Base-by-base conservation (phyloP, 768 basidiomycete genomes). In the Lactarius sanguifluus region DNA sequence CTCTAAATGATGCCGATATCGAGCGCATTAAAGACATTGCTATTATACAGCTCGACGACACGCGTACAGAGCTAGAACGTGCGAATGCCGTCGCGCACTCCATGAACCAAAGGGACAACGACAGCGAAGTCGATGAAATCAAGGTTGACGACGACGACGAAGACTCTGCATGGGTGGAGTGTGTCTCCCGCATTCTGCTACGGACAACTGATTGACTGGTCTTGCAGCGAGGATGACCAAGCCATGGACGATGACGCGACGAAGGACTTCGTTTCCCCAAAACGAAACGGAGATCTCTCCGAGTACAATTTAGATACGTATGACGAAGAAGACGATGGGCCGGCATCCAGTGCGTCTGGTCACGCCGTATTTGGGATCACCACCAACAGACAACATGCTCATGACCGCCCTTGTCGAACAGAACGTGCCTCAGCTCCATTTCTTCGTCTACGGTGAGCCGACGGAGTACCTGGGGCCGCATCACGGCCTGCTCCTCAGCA, bases 401-500 rank as follows among this genome's bases (percentile, higher is more conserved):
- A 89, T 98, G 36, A 80, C 88, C 41, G 96, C 96, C 40, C 96
- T 95, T 86, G 98, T 96, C 0, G 93, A 96, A 74, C 95, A 98
- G 77, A 95, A 98, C 69, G 85, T 98, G 61, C 96, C 96, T 2
- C 94, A 97, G 70, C 84, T 98, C 62, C 96, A 98, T 75, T 83
- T 97, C 70, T 96, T 96, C 78, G 89, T 98, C 72, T 98, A 97
- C 77, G 95, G 98, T 76, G 94, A 96, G 73, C 82, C 86, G 0
- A 81, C 91, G 78, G 93, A 95, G 75, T 94, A 93, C 75, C 85
- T 98, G 34, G 52, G 98, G 75, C 91, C 90, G 45, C 97, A 98
- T 76, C 97, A 99, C 77, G 97, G 98, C 76, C 83, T 98, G 75
- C 93, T 99, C 88, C 85, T 99, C 36, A 95, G 96, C 69, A 94